These are phyloP conservation scores for Nasturtium officinale DNA, from an alignment of 345 rosid species.

Conservation along the genomic window DNA sequence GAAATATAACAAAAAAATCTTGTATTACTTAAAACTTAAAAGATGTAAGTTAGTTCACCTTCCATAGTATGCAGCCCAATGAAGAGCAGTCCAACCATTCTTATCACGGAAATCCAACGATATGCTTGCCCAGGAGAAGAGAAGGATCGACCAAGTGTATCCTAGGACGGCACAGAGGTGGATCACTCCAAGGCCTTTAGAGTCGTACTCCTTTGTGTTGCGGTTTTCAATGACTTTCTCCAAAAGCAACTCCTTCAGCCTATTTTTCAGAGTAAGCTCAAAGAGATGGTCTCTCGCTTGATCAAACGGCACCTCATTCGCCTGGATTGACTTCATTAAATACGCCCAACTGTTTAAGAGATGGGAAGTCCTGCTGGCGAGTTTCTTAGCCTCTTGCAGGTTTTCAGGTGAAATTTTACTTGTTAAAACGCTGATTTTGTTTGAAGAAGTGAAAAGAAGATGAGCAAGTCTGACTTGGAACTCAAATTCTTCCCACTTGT, in stretches of 20 bases:
- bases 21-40: not conserved
- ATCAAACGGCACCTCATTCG: slow-evolving; percentile 48
- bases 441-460: slow-evolving; percentile 77
- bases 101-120: slow-evolving; percentile 90
- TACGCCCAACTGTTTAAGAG: slow-evolving; percentile 66
- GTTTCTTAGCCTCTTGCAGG: slow-evolving; percentile 75
- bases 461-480: slow-evolving; percentile 76
- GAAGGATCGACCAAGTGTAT: slow-evolving; percentile 79
- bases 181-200: slow-evolving; percentile 81
- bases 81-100: slow-evolving; percentile 97
- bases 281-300: slow-evolving; percentile 72
- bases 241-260: slow-evolving; percentile 82
- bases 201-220: slow-evolving; percentile 61
- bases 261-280: slow-evolving; percentile 74
- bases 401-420: slow-evolving; percentile 56
- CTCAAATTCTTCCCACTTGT: slow-evolving; percentile 72
- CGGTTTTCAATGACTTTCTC: slow-evolving; percentile 78
- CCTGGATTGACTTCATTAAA: slow-evolving; percentile 66
- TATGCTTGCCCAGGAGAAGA: slow-evolving; percentile 73
- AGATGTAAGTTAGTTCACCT: slow-evolving; percentile 49
- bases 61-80: slow-evolving; percentile 93
- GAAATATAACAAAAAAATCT: slow-evolving; percentile 1
- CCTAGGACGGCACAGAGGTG: slow-evolving; percentile 90
- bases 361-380: slow-evolving; percentile 55
- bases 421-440: slow-evolving; percentile 57